These are phyloP conservation scores for Stemphylium beticola DNA, from an alignment of 2,329 filamentous ascomycete species.

Conservation along the genomic window DNA sequence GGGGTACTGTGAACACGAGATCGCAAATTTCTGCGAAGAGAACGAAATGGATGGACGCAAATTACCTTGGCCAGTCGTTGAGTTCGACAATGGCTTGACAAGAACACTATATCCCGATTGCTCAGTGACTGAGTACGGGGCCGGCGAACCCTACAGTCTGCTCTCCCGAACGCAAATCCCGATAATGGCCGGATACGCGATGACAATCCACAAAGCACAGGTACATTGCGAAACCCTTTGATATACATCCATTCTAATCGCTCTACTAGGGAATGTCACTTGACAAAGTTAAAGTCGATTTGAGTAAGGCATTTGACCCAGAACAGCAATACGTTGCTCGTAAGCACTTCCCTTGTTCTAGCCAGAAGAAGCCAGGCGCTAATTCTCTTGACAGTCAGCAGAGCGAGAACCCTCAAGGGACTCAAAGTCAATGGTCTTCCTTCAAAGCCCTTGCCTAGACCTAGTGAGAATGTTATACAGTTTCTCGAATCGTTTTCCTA, in stretches of 20 bases:
- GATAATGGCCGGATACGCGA: constrained; percentile 65
- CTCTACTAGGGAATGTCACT: constrained; percentile 61
- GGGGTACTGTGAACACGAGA: constrained; percentile 44
- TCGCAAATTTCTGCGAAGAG: constrained; percentile 49
- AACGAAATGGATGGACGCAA: constrained; percentile 10
- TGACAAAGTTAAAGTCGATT: constrained; percentile 62
- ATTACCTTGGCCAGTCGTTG: constrained; percentile 59
- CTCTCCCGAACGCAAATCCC: constrained; percentile 67
- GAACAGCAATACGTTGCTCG: constrained; percentile 68
- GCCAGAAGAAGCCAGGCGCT: no score
- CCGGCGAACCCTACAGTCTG: constrained; percentile 47
- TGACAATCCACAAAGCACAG: constrained; percentile 66
- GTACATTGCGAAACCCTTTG: no score
- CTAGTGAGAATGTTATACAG: no score
- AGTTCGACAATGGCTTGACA: constrained; percentile 57
- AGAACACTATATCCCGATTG: constrained; percentile 60
- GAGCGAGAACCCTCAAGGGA: constrained; percentile 60
- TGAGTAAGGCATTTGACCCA: constrained; percentile 60
- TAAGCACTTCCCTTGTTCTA: no score
- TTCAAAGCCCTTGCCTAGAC: no score
- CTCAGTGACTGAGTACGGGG: constrained; percentile 25
- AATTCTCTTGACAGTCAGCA: constrained; percentile 47
- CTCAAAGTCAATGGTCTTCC: constrained; percentile 47
- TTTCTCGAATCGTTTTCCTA: no score
- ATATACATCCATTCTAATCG: no score